These are phyloP conservation scores for Malus sylvestris DNA, from an alignment of 306 rosid genomes.

Conservation along the genomic window DNA sequence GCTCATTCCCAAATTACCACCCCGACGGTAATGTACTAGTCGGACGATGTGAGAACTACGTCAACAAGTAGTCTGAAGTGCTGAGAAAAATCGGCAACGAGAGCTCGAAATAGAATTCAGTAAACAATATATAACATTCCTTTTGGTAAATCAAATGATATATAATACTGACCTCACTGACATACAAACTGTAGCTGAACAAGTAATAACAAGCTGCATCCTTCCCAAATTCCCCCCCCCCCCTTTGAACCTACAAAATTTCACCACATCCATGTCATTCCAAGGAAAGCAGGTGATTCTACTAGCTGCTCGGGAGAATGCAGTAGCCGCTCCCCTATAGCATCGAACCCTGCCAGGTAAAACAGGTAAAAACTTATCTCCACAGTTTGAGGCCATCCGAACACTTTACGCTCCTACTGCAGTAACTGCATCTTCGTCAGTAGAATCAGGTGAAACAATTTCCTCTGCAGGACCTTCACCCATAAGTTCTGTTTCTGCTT, in stretches of 20 bases:
- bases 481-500: slow-evolving; percentile 22
- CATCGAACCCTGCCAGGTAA: slow-evolving; percentile 4
- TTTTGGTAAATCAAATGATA: too few relatives aligned
- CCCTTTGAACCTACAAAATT: slow-evolving; percentile 24
- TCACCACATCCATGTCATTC: slow-evolving; percentile 11
- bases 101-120: too few relatives aligned
- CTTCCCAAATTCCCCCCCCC: not conserved
- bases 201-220: slow-evolving; percentile 8
- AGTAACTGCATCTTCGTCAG: slow-evolving; percentile 49
- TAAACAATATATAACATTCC: not conserved
- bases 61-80: too few relatives aligned
- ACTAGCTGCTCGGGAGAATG: slow-evolving; percentile 3
- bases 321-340: slow-evolving; percentile 1
- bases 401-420: slow-evolving; percentile 49
- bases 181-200: slow-evolving; percentile 16
- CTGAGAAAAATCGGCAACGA: too few relatives aligned
- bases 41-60: too few relatives aligned
- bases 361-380: not conserved
- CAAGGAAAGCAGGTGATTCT: slow-evolving; percentile 8
- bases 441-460: slow-evolving; percentile 44
- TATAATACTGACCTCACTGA: not conserved
- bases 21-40: too few relatives aligned
- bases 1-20: too few relatives aligned
- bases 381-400: not conserved
- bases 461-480: slow-evolving; percentile 37